These are phyloP conservation scores for Thielaviopsis musarum DNA, from an alignment of 2,329 filamentous ascomycete genomes.

Conservation along the genomic window DNA sequence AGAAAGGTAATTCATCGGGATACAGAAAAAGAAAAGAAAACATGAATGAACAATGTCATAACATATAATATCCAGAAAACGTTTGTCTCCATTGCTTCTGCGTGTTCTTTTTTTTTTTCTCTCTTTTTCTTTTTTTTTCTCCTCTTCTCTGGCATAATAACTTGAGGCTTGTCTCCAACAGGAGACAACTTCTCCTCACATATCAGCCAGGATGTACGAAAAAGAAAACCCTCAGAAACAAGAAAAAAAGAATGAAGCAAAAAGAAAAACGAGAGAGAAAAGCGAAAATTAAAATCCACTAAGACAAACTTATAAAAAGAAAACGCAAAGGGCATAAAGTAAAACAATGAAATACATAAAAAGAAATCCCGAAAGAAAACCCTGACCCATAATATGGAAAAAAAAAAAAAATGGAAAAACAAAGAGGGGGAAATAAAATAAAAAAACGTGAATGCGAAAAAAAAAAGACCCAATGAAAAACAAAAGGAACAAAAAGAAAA, in stretches of 20 bases:
- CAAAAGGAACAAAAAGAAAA: constrained; percentile 15
- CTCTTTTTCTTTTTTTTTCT: not conserved
- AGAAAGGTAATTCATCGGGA: not conserved
- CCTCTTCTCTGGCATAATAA: not conserved
- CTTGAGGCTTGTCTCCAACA: not conserved
- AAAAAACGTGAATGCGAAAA: not conserved
- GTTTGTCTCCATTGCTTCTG: not conserved
- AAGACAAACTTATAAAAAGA: not conserved
- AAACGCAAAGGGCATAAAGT: not conserved
- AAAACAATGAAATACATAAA: constrained; percentile 18
- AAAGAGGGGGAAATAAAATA: constrained; percentile 14
- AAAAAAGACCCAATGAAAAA: constrained; percentile 18
- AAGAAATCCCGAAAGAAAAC: constrained; percentile 4
- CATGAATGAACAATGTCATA: not conserved
- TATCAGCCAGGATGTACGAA: constrained; percentile 25
- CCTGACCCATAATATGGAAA: constrained; percentile 2
- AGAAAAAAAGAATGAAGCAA: constrained; percentile 9
- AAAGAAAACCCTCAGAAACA: constrained; percentile 20
- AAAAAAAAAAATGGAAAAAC: constrained; percentile 17
- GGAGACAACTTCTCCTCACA: not conserved
- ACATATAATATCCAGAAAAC: not conserved
- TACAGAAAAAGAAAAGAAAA: too few species aligned
- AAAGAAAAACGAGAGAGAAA: constrained; percentile 15
- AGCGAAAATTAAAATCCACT: constrained; percentile 8
- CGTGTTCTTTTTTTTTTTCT: not conserved